A percentile compares a stretch with the other conserved stretches of the same genome.
phyloP scores from a whole-genome alignment of 768 basidiomycete species.

The Pleurotus djamor region DNA sequence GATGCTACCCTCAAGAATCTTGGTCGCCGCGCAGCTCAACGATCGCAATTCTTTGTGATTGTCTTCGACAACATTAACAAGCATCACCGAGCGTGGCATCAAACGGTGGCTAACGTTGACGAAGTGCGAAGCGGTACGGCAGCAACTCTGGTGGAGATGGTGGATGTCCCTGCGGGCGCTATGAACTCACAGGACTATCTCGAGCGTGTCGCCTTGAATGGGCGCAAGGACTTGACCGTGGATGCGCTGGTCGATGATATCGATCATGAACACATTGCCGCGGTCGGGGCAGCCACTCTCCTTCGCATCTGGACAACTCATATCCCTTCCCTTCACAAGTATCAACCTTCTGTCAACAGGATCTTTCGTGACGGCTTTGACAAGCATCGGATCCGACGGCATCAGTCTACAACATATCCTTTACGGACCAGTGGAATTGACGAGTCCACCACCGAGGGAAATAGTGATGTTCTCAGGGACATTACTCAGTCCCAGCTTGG shows the following conservation, averaged over 20 bases:
- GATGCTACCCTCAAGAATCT: slow-evolving; percentile 3
- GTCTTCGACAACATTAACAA: slow-evolving; percentile 21
- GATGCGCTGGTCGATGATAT: slow-evolving; percentile 7
- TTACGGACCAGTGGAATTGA: slow-evolving; percentile 10
- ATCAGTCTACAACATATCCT: slow-evolving; percentile 9
- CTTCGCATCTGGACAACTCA: slow-evolving; percentile 11
- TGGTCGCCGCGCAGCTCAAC: neutral
- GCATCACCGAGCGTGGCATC: slow-evolving; percentile 17
- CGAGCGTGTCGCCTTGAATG: neutral
- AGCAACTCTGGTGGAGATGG: slow-evolving; percentile 14
- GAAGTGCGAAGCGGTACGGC: slow-evolving; percentile 17
- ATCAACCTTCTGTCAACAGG: neutral
- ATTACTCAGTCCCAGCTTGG: slow-evolving; percentile 10
- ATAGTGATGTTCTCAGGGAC: slow-evolving; percentile 4
- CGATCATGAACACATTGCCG: slow-evolving; percentile 9
- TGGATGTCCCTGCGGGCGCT: slow-evolving; percentile 8
- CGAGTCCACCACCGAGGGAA: slow-evolving; percentile 11
- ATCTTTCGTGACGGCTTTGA: neutral
- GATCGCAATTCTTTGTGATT: slow-evolving; percentile 10
- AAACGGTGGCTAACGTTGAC: slow-evolving; percentile 13
- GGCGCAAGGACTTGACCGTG: neutral
- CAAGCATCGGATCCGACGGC: slow-evolving; percentile 11
- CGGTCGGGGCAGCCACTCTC: neutral
- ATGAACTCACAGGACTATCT: neutral
- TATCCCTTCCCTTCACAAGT: neutral